Evolutionary conservation across 202 grass and related monocot species (phyloP).

Genomic region (Hordeum pubiflorum): DNA sequence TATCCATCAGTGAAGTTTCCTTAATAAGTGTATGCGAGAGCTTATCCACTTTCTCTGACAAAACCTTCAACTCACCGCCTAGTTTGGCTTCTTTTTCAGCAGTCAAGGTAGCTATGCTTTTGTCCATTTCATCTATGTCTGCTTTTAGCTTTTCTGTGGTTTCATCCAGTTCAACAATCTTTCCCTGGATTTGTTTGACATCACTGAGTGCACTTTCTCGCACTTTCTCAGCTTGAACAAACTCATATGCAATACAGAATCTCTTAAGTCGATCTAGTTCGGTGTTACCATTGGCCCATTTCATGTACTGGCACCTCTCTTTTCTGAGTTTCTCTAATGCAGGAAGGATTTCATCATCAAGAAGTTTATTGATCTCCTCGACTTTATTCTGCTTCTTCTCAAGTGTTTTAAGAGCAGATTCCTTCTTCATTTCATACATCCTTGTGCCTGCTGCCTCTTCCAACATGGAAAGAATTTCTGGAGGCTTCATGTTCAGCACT

Average conservation of each 20-base stretch:
- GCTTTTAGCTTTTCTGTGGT: constrained; percentile 53
- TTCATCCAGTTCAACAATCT: constrained; percentile 66
- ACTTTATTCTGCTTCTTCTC: constrained; percentile 97
- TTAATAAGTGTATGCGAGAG: constrained; percentile 76
- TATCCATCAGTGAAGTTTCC: constrained; percentile 79
- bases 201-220: constrained; percentile 55
- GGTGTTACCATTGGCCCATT: constrained; percentile 87
- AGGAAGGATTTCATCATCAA: constrained; percentile 87
- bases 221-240: constrained; percentile 68
- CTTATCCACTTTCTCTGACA: constrained; percentile 64
- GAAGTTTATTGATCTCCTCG: constrained; percentile 84
- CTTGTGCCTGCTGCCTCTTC: constrained; percentile 96
- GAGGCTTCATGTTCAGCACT: constrained; percentile 96
- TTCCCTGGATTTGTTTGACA: constrained; percentile 44
- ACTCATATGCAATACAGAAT: constrained; percentile 87
- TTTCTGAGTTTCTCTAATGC: constrained; percentile 90
- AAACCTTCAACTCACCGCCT: constrained; percentile 61
- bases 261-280: constrained; percentile 76
- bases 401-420: constrained; percentile 79
- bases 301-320: constrained; percentile 83
- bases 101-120: constrained; percentile 49
- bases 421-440: constrained; percentile 99
- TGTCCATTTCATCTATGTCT: constrained; percentile 75
- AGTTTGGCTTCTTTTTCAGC: constrained; percentile 74
- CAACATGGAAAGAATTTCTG: constrained; percentile 93